phyloP scores from a whole-genome alignment of 306 rosid species.

The Potentilla sterilis region DNA sequence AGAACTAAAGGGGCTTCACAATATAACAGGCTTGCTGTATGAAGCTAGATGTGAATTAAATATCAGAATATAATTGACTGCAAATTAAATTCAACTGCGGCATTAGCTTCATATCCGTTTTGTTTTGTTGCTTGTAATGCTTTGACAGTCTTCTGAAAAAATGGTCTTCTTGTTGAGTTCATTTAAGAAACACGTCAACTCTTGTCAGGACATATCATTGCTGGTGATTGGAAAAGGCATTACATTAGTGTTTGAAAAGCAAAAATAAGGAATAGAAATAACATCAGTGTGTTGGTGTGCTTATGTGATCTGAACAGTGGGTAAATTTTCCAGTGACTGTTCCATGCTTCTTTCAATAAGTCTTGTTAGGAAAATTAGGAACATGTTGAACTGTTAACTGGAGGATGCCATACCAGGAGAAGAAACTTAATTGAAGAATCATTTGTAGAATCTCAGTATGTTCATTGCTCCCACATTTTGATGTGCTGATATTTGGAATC shows the following conservation, averaged over 20 bases:
- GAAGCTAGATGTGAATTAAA: not conserved
- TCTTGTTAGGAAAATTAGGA: not conserved
- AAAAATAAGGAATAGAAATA: not conserved
- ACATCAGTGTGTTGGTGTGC: not conserved
- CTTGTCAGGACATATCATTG: not conserved
- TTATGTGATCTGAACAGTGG: not conserved
- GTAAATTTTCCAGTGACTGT: too few species aligned
- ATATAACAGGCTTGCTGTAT: not conserved
- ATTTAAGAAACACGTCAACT: not conserved
- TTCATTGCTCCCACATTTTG: not conserved
- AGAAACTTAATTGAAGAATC: not conserved
- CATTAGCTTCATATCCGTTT: not conserved
- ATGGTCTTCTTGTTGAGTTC: not conserved
- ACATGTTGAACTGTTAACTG: not conserved
- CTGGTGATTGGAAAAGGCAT: not conserved
- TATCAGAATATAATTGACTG: not conserved
- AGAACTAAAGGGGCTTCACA: not conserved
- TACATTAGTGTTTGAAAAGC: not conserved
- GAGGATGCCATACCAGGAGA: not conserved
- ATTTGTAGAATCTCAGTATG: not conserved
- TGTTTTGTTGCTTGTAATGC: not conserved
- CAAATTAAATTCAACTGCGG: not conserved
- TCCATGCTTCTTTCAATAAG: not conserved
- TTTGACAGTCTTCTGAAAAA: not conserved
- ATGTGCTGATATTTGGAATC: not conserved